A percentile compares a stretch with the other conserved stretches of the same genome.
phyloP scores from a whole-genome alignment of 73 alveolate genomes.

The Paramecium tetraurelia region DNA sequence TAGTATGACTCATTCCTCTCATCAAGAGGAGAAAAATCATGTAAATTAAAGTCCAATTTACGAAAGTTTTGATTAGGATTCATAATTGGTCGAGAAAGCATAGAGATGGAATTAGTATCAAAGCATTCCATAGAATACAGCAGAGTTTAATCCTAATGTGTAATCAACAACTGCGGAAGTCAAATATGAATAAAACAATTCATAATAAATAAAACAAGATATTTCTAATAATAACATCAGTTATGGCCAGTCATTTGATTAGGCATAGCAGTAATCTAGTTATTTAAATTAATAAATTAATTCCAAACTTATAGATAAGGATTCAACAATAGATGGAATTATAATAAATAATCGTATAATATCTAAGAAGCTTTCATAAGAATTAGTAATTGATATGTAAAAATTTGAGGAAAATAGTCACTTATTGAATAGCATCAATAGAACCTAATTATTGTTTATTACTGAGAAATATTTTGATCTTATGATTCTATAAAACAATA shows the following conservation, averaged over 20 bases:
- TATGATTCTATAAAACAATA: neutral
- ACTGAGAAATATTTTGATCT: neutral
- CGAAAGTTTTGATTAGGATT: neutral
- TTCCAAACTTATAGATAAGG: neutral
- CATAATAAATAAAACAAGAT: neutral
- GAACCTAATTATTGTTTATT: neutral
- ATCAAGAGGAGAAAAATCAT: neutral
- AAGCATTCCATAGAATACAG: neutral
- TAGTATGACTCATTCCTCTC: slow-evolving; percentile 1
- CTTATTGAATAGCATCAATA: neutral
- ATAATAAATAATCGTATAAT: neutral
- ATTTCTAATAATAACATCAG: neutral
- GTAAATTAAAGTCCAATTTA: neutral
- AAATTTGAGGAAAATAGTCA: neutral
- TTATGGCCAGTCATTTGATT: neutral
- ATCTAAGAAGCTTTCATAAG: neutral
- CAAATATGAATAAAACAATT: neutral
- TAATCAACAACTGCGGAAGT: neutral
- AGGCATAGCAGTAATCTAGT: neutral
- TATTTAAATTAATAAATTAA: neutral
- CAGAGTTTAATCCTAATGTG: neutral
- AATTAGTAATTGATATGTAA: slow-evolving; percentile 10
- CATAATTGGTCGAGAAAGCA: neutral
- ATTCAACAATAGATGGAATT: too few relatives aligned
- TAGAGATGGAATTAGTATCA: neutral